Conservation (phyloP, 768 basidiomycete genomes). For the Pisolithus orientalis region DNA sequence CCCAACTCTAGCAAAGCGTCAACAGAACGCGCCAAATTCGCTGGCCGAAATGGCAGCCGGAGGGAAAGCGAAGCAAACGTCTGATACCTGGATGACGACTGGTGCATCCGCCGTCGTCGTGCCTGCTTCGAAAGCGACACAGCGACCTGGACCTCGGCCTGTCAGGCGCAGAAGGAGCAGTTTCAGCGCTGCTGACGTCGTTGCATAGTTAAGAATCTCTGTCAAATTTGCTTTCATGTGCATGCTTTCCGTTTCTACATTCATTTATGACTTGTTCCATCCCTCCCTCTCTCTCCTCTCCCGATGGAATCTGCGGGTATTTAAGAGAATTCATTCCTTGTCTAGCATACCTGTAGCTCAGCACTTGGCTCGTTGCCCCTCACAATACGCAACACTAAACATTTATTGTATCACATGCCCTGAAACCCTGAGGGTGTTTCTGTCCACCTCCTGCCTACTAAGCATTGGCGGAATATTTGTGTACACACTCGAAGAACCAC, state of each 20-base stretch:
- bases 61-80: conserved; percentile 30
- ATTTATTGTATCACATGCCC: neutral
- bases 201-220: conserved; percentile 44
- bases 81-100: conserved; percentile 74
- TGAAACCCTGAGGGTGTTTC: neutral
- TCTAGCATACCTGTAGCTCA: neutral
- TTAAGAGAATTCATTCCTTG: neutral
- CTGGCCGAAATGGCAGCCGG: conserved; percentile 45
- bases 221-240: conserved; percentile 10
- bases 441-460: neutral
- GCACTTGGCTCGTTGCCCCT: neutral
- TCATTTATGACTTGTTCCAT: neutral
- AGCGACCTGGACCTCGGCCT: conserved; percentile 66
- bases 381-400: neutral
- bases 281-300: neutral
- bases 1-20: conserved; percentile 63
- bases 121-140: conserved; percentile 58
- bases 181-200: conserved; percentile 81
- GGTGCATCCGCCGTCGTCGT: conserved; percentile 64
- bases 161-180: conserved; percentile 78
- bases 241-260: conserved; percentile 1
- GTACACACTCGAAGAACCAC: conserved; percentile 89
- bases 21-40: conserved; percentile 34
- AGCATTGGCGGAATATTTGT: conserved; percentile 57
- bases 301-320: neutral